Base-by-base conservation (phyloP, 352 stramenopile genomes). In the Phytophthora nicotianae region DNA sequence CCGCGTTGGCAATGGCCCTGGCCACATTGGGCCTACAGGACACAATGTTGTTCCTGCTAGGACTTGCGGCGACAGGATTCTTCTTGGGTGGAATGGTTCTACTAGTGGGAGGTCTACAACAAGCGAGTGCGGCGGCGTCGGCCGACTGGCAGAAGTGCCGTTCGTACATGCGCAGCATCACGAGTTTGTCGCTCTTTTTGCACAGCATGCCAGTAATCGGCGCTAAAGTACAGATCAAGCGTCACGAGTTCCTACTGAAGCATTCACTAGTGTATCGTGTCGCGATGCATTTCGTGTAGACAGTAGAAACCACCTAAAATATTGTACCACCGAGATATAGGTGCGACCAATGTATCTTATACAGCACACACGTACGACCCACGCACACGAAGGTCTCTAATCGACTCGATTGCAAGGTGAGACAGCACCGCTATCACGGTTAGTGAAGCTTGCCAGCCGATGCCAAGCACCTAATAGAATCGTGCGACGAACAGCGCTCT, bases 151-250 rank as follows among this genome's bases (percentile, higher is more conserved):
- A 83, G 20, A 83, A 86, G 24, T 95, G 83, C 54, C 68, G 73
- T 16, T 81, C 75, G 13, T 95, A 84, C 27, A 46, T 93, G 33
- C 86, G 83, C 56, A 91, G 75, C 55, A 89, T 93, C 51, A 90
- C 84, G 20, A 93, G 84, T 49, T 67, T 95, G 16, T 93, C 86
- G 48, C 73, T 93, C 17, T 91, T 95, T 46, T 62, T 95, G 35
- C 80, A 82, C 29, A 79, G 71, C 16, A 65, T 95, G 23, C 84
- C 86, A 1, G 68, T 93, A n/a, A 57, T 86, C 29, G 86, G 84
- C 8, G 68, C 82, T 1, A 83, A 67, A 4, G 62, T 92, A 13
- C 52, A 73, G 48, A 81, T 93, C 58, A 95, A 93, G 54, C 81
- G 84, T 32, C 86, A 93, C 69, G 68, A 91, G 41, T 89, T 83